phyloP scores from a whole-genome alignment of 1,284 basidiomycete genomes.

The Tilletia setariae region DNA sequence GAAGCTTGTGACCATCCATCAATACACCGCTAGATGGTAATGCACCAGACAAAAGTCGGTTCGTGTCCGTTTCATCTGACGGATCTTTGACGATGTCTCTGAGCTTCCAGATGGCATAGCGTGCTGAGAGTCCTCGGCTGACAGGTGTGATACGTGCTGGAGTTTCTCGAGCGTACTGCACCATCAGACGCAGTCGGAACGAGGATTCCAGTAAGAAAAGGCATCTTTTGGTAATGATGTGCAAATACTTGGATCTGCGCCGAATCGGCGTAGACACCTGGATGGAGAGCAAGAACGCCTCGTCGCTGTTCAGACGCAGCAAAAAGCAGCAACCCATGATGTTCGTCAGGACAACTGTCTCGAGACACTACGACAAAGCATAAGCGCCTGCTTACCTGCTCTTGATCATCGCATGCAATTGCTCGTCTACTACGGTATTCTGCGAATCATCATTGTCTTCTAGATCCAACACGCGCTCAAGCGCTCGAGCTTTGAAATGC shows the following conservation, averaged over 20 bases:
- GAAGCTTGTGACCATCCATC: too few species aligned
- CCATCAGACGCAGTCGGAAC: slow-evolving; percentile 3
- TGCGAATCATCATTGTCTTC: background rate
- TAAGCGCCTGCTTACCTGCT: background rate
- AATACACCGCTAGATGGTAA: too few species aligned
- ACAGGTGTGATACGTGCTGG: background rate
- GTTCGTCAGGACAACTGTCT: background rate
- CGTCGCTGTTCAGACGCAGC: background rate
- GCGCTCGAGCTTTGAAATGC: background rate
- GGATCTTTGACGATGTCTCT: background rate
- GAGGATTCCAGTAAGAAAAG: slow-evolving; percentile 1
- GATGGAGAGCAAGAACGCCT: slow-evolving; percentile 1
- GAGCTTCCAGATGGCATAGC: background rate
- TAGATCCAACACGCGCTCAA: background rate
- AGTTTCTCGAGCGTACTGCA: background rate
- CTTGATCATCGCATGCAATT: background rate
- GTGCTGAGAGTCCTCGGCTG: background rate
- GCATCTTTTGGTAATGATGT: background rate
- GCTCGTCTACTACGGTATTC: background rate
- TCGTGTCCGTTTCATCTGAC: too few species aligned
- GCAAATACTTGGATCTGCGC: background rate
- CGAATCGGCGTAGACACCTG: background rate
- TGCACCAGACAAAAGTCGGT: too few species aligned
- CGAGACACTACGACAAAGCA: background rate
- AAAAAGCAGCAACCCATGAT: background rate